Percentiles rank a stretch among this genome's conserved stretches.
Conservation (phyloP, 129 eudicot genomes). For the Sambucus nigra region DNA sequence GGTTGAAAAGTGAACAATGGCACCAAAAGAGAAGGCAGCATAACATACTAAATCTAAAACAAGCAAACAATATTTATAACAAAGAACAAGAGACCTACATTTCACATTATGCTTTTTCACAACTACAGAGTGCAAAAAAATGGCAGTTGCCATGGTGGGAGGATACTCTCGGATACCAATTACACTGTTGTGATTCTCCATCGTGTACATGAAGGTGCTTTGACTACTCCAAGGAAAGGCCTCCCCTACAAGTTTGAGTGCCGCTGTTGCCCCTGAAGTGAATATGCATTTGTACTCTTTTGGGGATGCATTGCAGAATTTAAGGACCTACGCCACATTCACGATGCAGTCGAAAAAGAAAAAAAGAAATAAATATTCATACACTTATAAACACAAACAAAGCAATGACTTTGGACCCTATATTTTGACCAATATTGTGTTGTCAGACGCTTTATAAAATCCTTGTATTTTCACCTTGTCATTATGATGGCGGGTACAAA, state of each 20-base stretch:
- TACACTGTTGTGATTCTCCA: slow-evolving; percentile 96
- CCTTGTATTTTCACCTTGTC: too few species aligned
- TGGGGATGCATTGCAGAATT: slow-evolving; percentile 71
- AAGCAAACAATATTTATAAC: background rate
- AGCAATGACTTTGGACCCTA: too few species aligned
- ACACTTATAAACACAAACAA: background rate
- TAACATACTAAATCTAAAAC: background rate
- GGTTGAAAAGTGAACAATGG: background rate
- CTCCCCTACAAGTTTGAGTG: slow-evolving; percentile 92
- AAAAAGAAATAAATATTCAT: background rate
- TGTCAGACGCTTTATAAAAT: too few species aligned
- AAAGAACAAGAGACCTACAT: background rate
- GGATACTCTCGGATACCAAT: slow-evolving; percentile 98
- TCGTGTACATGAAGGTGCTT: slow-evolving; percentile 76
- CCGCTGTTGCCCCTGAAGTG: slow-evolving; percentile 96
- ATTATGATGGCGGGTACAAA: too few species aligned
- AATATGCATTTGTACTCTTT: slow-evolving; percentile 84
- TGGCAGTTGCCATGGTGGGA: slow-evolving; percentile 5
- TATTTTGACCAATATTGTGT: too few species aligned
- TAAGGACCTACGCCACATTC: slow-evolving; percentile 48
- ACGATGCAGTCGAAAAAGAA: background rate
- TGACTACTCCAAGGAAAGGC: slow-evolving; percentile 83
- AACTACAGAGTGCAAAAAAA: background rate
- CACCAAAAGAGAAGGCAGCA: background rate
- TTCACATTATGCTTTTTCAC: background rate